Percentiles rank a stretch among this genome's conserved stretches.
Conservation (phyloP, 1,284 basidiomycete species). For the Stygiomarasmius scandens region DNA sequence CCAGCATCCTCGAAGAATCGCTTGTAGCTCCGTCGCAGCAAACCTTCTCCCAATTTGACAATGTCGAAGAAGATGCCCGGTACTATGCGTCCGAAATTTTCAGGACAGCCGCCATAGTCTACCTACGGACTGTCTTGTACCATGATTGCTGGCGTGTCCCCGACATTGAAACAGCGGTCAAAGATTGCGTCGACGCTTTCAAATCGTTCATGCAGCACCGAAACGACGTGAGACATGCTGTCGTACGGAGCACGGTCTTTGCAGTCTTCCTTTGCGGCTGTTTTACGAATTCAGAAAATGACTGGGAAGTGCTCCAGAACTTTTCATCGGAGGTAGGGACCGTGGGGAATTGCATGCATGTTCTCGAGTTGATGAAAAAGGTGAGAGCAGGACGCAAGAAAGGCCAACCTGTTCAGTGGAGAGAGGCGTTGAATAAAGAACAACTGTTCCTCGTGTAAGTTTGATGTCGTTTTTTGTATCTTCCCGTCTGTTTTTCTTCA, state of each 20-base stretch:
- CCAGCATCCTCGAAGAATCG: slow-evolving; percentile 51
- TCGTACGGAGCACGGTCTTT: slow-evolving; percentile 79
- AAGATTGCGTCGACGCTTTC: slow-evolving; percentile 57
- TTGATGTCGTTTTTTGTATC: background rate
- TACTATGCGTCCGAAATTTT: slow-evolving; percentile 69
- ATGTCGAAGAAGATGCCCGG: slow-evolving; percentile 32
- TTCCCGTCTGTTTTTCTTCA: slow-evolving; percentile 4
- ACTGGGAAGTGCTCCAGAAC: slow-evolving; percentile 47
- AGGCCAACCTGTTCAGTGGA: slow-evolving; percentile 59
- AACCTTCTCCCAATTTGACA: background rate
- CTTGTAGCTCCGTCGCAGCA: slow-evolving; percentile 2
- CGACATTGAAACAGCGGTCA: slow-evolving; percentile 59
- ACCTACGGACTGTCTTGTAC: slow-evolving; percentile 71
- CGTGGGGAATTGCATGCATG: slow-evolving; percentile 55
- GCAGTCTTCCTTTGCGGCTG: slow-evolving; percentile 73
- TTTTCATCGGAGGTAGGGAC: slow-evolving; percentile 53
- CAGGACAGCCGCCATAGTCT: slow-evolving; percentile 71
- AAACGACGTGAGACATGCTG: slow-evolving; percentile 48
- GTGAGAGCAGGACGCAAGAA: slow-evolving; percentile 47
- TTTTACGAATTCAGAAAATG: slow-evolving; percentile 53
- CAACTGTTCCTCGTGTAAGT: slow-evolving; percentile 66
- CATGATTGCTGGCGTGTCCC: slow-evolving; percentile 64
- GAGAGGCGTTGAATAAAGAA: slow-evolving; percentile 50
- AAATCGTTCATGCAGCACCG: slow-evolving; percentile 34
- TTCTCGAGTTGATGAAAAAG: slow-evolving; percentile 54